Evolutionary conservation across 169 alveolate species (phyloP), one percentile per base, ranked within the genome.

Genomic region (Eimeria sp.): DNA sequence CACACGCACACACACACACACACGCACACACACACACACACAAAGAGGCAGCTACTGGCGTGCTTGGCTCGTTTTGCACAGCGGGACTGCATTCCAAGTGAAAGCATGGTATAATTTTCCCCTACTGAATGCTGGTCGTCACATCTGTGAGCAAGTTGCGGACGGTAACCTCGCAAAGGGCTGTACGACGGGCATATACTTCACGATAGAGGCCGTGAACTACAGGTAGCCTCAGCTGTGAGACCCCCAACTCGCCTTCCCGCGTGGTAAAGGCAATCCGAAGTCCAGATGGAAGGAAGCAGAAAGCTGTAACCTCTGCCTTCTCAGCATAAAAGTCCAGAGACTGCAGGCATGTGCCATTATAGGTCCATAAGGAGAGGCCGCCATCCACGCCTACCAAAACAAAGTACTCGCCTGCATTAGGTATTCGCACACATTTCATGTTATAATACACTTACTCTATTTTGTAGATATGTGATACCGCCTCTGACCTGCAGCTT

Each of bases 181-280:
- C 58, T 60, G 91, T 83, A 40, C 91, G 91, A 33, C 91, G 91
- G 16, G 91, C 91, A 49, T 98, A 99, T 66, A 98, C 94, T 88
- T 99, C 99, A 90, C 98, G 94, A 95, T 98, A 97, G 30, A 99
- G 97, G 1, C 99, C 99, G 96, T 98, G 99, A 33, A 99, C 98
- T 4, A 97, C 97, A 37, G 97, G 95, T 94, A 98, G 97, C 71
- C 97, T 90, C 43, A 98, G 91, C 87, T 98, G 98, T 89, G 97
- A 97, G 37, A 98, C 80, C 40, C 97, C 93, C n/a, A 99, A 97
- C 43, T 96, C 97, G 37, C 99, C 99, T 64, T 98, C 97, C 46
- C 91, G 49, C 95, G 98, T 98, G 46, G 98, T 95, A 2, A 98
- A 98, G 37, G 96, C 96, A 72, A 97, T 96, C 62, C 98, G 96